Evolutionary conservation across 1,284 basidiomycete genomes (phyloP), one percentile per base, ranked within the genome.

Genomic region (Microbotryum scabiosae): DNA sequence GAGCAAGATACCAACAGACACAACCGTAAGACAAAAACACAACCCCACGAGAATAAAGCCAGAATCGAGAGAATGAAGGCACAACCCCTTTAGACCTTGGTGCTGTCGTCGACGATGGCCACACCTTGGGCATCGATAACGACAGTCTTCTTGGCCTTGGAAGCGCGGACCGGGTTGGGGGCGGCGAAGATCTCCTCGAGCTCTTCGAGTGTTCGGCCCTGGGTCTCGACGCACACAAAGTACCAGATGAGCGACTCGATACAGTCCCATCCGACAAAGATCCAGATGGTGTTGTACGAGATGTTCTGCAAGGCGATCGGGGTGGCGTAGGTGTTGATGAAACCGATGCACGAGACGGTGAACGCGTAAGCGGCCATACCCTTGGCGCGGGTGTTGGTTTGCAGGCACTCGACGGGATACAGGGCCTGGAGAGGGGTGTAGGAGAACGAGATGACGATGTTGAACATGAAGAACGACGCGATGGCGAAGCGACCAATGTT

Each of bases 311-410:
- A 74, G 0, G 78, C 81, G 60, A 82, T 64, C 9, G 66, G 66
- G 18, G 62, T 63, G 0, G 69, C 69, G 26, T 69, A 68, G 4
- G 62, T 76, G 67, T 81, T 82, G 61, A 82, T 79, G 68, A 82
- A 81, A 2, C 78, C 78, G 30, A 79, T 78, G 53, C 77, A 76
- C 62, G 75, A 78, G 56, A 81, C 80, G 14, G 79, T 76, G 56
- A 82, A 66, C 51, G 73, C 72, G 23, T 73, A 73, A 45, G 73
- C 66, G 20, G 74, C 75, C 77, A 83, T 82, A 61, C 82, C 82
- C 70, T 83, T 83, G 7, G 82, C 82, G 56, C 81, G 78, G 51
- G 81, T 79, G 60, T 80, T 82, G 54, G 80, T 82, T 59, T 80
- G 75, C 20, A 83, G 74, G 61, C 79, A 80, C 65, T 84, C 82